Base-by-base conservation (phyloP, 768 basidiomycete species). In the Coprinopsis sp. region DNA sequence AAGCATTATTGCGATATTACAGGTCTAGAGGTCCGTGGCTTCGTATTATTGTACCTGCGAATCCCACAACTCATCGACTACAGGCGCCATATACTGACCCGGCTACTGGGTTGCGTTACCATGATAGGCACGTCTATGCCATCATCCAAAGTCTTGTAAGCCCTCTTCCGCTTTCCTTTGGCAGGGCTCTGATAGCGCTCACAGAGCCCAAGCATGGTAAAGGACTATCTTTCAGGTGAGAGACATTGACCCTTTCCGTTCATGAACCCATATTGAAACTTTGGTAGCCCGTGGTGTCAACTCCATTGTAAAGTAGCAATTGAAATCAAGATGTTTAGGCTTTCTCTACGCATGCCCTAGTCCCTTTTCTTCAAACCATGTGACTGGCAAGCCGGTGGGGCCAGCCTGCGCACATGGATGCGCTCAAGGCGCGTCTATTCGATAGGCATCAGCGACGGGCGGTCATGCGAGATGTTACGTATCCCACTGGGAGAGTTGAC, bases 91-190 rank as follows among this genome's bases (percentile, higher is more conserved):
- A 33, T 4, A 23, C 22, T n/a, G n/a, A n/a, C n/a, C n/a, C n/a
- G 5, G 77, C 79, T 2, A 90, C 88, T 0, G 81, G 82, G 1
- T 69, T 92, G 8, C 76, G 90, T 3, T 91, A 86, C 59, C 85
- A 91, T 51, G 84, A 91, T 70, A 89, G 87, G 69, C 87, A 81
- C 51, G 78, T 91, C n/a, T 91, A 90, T 58, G 87, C 89, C 37
- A 68, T 89, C 23, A 79, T 91, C 52, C 87, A 87, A 59, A 74
- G 77, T 39, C 64, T 92, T 57, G 89, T 88, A 49, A 41, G 74
- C 41, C 10, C 10, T 19, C 29, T 24, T 22, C 25, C 12, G 37
- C 13, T 34, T 14, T 2, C 21, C 14, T 30, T 13, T 13, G 7
- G 53, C 24, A 25, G 7, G 4, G 7, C 19, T 2, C 6, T n/a